Evolutionary conservation across 2,329 filamentous ascomycete species (phyloP), one percentile per base, ranked within the genome.

Genomic region (Daldinia sp.): DNA sequence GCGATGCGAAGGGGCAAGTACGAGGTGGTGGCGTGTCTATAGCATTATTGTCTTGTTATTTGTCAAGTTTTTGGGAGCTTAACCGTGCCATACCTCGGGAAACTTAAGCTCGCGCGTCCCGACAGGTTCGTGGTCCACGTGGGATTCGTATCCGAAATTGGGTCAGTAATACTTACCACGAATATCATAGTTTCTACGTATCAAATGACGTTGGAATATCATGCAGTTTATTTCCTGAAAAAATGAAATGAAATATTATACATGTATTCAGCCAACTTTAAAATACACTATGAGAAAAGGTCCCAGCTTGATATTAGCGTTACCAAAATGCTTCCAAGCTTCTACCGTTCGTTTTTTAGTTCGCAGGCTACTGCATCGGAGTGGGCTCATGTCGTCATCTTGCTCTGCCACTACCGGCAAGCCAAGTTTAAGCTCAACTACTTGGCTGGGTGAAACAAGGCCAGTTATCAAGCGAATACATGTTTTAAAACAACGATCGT

Each of bases 311-410:
- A 13, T 11, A 43, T 25, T 43, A 25, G 37, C 17, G 11, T 35
- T n/a, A n/a, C 10, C 17, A 21, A 43, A 21, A 49, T 54, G 50
- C 29, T 49, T 32, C 43, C 21, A 49, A 49, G 50, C 29, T 49
- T 32, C 43, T 27, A 43, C 30, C 23, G 47, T 35, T 57, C 48
- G n/a, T 9, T 5, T n/a, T 23, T 50, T 50, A 50, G 19, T 13
- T 35, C 29, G 13, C 4, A 4, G 17, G 17, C 13, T 50, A 50
- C 47, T 23, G 19, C 29, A 23, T 19, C 45, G 8, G 11, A 3
- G 58, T 59, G 63, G 58, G 29, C 55, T 55, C 27, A 61, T 63
- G 60, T 60, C 60, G 60, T 61, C 60, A 63, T 63, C 39, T 48
- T 51, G 47, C 37, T 52, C 55, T 21, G 37, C 59, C 52, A 60